These are phyloP conservation scores for Lycium ferocissimum DNA, from an alignment of 257 asterid genomes.

Conservation along the genomic window DNA sequence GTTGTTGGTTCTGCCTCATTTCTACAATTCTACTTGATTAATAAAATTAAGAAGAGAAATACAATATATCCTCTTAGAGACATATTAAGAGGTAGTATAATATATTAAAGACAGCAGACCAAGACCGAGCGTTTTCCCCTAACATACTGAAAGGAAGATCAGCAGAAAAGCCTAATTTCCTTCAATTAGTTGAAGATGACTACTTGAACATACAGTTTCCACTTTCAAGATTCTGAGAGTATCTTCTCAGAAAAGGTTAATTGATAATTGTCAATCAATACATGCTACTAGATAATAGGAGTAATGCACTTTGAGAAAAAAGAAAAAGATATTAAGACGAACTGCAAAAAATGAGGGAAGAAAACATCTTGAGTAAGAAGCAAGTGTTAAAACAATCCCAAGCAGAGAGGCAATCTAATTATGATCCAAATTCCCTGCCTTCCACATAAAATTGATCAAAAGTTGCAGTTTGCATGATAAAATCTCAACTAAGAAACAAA, in stretches of 20 bases:
- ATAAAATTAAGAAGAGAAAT: neutral
- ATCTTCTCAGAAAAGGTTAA: neutral
- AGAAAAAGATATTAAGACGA: neutral
- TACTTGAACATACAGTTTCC: neutral
- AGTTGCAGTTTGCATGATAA: slow-evolving; percentile 4
- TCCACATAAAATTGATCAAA: slow-evolving; percentile 12
- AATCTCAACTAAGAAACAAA: slow-evolving; percentile 22
- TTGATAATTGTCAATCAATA: neutral
- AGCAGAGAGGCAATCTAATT: neutral
- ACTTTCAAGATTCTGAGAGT: neutral
- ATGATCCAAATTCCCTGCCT: neutral
- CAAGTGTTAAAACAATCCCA: neutral
- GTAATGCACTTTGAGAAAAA: neutral
- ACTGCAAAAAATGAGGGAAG: neutral
- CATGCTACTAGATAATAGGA: neutral
- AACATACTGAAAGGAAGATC: neutral
- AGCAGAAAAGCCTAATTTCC: neutral
- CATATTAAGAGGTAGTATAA: neutral
- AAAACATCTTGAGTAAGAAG: neutral
- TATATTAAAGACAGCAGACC: neutral
- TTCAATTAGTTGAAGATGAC: slow-evolving; percentile 8
- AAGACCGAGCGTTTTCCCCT: neutral
- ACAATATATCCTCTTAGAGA: neutral
- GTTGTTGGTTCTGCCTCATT: neutral
- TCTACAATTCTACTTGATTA: neutral